These are phyloP conservation scores for Suillus cothurnatus DNA, from an alignment of 768 basidiomycete species.

Conservation along the genomic window DNA sequence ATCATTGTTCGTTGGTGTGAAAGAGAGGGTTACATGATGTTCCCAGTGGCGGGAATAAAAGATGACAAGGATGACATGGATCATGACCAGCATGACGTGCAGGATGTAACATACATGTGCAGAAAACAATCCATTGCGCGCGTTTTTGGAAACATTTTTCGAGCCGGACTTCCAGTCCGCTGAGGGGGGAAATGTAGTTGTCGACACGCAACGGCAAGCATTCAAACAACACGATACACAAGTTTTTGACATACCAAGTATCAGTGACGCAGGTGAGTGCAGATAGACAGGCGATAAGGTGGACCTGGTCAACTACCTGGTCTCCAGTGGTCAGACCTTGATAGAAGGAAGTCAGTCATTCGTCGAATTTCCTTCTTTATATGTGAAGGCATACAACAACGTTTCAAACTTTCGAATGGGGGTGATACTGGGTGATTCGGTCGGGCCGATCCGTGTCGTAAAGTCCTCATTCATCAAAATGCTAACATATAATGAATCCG, in stretches of 20 bases:
- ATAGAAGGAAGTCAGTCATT: neutral
- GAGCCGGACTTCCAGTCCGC: neutral
- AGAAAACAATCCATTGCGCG: neutral
- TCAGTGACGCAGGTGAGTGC: neutral
- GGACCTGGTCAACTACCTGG: neutral
- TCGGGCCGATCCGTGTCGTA: too few species aligned
- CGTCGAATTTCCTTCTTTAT: neutral
- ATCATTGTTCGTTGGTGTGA: neutral
- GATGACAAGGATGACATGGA: conserved; percentile 1
- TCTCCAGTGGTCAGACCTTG: neutral
- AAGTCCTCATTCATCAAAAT: neutral
- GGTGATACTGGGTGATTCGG: too few species aligned
- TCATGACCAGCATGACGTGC: neutral
- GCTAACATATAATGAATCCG: neutral
- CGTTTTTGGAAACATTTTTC: neutral
- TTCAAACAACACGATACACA: neutral
- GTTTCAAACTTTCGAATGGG: neutral
- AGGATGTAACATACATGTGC: neutral
- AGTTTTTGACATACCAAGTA: neutral
- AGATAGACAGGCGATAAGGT: neutral
- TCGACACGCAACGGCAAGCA: neutral
- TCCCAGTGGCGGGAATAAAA: conserved; percentile 7
- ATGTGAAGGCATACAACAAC: neutral
- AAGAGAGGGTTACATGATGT: conserved; percentile 1
- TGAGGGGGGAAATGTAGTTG: neutral